Evolutionary conservation across 306 rosid species (phyloP), one percentile per base, ranked within the genome.

Genomic region (Oemleria cerasiformis): DNA sequence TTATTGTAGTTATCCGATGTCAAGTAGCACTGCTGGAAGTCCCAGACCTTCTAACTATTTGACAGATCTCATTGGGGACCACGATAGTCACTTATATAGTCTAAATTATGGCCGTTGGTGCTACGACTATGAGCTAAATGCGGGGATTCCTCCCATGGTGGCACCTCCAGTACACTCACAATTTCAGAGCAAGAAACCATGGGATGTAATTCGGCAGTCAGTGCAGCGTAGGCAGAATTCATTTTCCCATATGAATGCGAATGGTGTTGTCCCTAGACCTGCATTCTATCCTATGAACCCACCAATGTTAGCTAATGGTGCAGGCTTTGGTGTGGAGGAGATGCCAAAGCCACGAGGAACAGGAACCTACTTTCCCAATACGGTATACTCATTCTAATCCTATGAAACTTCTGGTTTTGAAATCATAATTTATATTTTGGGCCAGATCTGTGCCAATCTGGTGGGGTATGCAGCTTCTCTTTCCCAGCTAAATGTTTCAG

Each of bases 261-360:
- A 76, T 59, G 82, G 78, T 25, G 59, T 79, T 49, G 70, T 76
- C 54, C 78, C 77, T 5, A 69, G 80, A 74, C 77, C 79, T 45
- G 61, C 71, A 30, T 79, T 81, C 71, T 81, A 75, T 73, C 67
- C 68, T 17, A 53, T 78, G 45, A 74, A 45, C 63, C 51, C 74
- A 57, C 73, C 82, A 48, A 57, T 81, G 68, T 66, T 78, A 48
- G 73, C 85, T 8, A 75, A 82, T 45, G 77, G 79, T 61, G 44
- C 39, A 9, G 73, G 75, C 13, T 85, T 78, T 77, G 73, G 73
- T 30, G 44, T 65, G 62, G 86, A 81, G 50, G 88, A 84, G 72
- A 61, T 81, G 70, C 80, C 80, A 16, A 84, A 81, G 69, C 84
- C 86, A 19, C 79, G 88, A 76, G 88, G 88, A 73, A 84, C 86